Percentiles rank a stretch among this genome's conserved stretches.
phyloP scores from a whole-genome alignment of 768 basidiomycete genomes.

The Steccherinum ochraceum region DNA sequence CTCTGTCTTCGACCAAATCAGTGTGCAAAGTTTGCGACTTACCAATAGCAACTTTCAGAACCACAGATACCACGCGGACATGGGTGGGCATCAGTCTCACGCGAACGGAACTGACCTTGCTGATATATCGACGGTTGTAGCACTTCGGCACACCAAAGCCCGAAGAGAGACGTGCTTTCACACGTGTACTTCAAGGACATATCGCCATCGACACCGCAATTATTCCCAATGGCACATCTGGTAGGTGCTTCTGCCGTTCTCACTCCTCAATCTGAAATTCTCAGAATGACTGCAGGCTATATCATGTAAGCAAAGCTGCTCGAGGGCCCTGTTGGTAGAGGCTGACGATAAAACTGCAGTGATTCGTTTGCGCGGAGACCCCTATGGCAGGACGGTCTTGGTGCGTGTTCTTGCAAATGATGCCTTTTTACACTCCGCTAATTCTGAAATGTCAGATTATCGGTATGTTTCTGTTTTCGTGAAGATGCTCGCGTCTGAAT shows the following conservation, averaged over 20 bases:
- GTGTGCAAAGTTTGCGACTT: background rate
- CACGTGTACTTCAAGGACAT: slow-evolving; percentile 86
- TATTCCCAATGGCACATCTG: slow-evolving; percentile 78
- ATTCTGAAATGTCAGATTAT: slow-evolving; percentile 38
- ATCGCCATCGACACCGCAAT: slow-evolving; percentile 83
- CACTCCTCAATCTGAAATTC: background rate
- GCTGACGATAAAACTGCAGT: slow-evolving; percentile 31
- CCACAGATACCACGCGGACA: slow-evolving; percentile 91
- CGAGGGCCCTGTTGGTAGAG: background rate
- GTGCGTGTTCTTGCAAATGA: slow-evolving; percentile 31
- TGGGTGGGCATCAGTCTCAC: slow-evolving; percentile 43
- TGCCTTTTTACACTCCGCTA: background rate
- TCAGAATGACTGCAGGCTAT: slow-evolving; percentile 36
- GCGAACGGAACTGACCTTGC: background rate
- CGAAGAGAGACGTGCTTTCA: slow-evolving; percentile 84
- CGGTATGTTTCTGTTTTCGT: slow-evolving; percentile 41
- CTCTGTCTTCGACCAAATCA: background rate
- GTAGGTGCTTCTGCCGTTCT: slow-evolving; percentile 27
- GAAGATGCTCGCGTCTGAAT: too few relatives aligned
- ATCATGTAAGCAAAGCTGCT: slow-evolving; percentile 36
- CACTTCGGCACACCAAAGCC: slow-evolving; percentile 84
- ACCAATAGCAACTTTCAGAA: too few relatives aligned
- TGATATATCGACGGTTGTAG: slow-evolving; percentile 26
- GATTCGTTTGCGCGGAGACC: slow-evolving; percentile 76
- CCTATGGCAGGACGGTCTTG: slow-evolving; percentile 85